These are phyloP conservation scores for Gossypium raimondii DNA, from an alignment of 345 rosid species.

Conservation along the genomic window DNA sequence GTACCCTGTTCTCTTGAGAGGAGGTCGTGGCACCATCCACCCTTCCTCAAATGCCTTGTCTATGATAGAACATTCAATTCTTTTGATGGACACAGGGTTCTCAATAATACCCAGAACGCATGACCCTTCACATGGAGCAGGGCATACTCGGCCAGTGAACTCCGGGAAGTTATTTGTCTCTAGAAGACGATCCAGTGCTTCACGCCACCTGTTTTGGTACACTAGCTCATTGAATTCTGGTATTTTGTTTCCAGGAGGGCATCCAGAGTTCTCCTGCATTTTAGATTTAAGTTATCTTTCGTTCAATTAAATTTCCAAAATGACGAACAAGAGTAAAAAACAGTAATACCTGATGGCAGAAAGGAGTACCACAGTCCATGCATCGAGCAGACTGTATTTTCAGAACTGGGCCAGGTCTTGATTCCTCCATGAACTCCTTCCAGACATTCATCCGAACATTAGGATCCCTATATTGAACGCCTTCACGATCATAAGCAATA, in stretches of 20 bases:
- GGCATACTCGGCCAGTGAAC: slow-evolving; percentile 98
- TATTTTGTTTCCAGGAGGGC: slow-evolving; percentile 97
- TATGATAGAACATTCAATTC: slow-evolving; percentile 82
- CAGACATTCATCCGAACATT: slow-evolving; percentile 77
- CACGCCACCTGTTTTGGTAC: slow-evolving; percentile 96
- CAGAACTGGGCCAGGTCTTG: slow-evolving; percentile 74
- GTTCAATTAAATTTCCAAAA: background rate
- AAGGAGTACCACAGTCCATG: slow-evolving; percentile 99
- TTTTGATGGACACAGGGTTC: slow-evolving; percentile 95
- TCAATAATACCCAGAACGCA: slow-evolving; percentile 99
- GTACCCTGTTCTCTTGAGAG: slow-evolving; percentile 84
- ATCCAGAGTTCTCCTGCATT: slow-evolving; percentile 89
- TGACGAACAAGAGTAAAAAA: background rate
- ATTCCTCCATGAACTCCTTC: slow-evolving; percentile 84
- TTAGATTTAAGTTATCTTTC: background rate
- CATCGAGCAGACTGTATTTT: slow-evolving; percentile 97
- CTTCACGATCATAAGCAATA: slow-evolving; percentile 85
- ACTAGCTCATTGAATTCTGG: slow-evolving; percentile 98
- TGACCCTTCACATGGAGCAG: slow-evolving; percentile 99
- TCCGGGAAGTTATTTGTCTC: slow-evolving; percentile 99
- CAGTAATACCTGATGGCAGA: slow-evolving; percentile 82
- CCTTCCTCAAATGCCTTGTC: slow-evolving; percentile 98
- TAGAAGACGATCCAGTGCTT: slow-evolving; percentile 89
- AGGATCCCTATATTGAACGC: slow-evolving; percentile 85
- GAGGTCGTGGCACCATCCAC: slow-evolving; percentile 96